Conservation (phyloP, 441 rosid species). For the Corymbia calophylla region DNA sequence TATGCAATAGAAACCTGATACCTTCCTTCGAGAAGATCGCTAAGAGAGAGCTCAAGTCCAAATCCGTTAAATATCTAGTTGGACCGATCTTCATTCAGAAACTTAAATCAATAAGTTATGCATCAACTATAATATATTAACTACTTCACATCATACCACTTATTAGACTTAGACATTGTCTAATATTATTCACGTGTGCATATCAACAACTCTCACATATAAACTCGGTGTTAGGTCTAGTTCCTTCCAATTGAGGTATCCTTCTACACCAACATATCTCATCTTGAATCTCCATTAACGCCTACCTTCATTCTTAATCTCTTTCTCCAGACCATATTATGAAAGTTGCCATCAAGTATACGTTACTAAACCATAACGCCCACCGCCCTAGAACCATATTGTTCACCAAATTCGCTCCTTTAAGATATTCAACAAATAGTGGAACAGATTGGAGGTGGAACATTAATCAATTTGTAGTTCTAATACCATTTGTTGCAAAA, state of each 20-base stretch:
- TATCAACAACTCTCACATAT: not conserved
- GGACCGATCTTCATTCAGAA: not conserved
- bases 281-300: not conserved
- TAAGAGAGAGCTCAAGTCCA: not conserved
- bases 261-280: not conserved
- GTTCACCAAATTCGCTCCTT: not conserved
- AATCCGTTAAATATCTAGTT: not conserved
- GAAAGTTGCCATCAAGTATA: not conserved
- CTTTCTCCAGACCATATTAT: not conserved
- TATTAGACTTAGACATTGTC: not conserved
- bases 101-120: not conserved
- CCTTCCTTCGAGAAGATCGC: accelerated
- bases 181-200: accelerated
- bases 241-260: not conserved
- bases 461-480: not conserved
- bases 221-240: not conserved
- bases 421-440: not conserved
- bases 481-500: not conserved
- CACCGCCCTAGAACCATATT: accelerated
- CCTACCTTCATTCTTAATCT: not conserved
- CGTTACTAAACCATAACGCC: not conserved
- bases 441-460: not conserved
- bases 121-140: not conserved
- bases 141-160: not conserved
- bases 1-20: accelerated